Evolutionary conservation across 345 rosid species (phyloP).

Genomic region (Syzygium grande): DNA sequence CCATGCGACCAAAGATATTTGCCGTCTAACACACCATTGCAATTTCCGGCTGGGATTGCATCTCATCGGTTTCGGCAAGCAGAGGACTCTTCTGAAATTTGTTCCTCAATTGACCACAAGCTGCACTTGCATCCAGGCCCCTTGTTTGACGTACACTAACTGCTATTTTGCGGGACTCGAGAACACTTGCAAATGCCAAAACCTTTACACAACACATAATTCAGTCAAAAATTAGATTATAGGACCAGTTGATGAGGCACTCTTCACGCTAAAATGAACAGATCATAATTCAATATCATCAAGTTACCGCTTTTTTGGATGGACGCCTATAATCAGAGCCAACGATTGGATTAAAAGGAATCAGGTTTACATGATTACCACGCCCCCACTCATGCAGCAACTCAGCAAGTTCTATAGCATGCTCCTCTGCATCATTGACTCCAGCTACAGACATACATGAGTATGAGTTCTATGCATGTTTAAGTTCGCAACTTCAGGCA

Average conservation of each 20-base stretch:
- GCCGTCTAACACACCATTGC: slow-evolving; percentile 20
- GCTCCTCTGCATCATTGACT: slow-evolving; percentile 73
- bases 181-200: slow-evolving; percentile 55
- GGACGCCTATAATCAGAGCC: slow-evolving; percentile 85
- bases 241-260: not conserved
- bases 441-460: slow-evolving; percentile 50
- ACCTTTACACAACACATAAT: slow-evolving; percentile 25
- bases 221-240: not conserved
- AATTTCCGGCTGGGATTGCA: slow-evolving; percentile 27
- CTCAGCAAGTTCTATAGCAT: slow-evolving; percentile 78
- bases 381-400: slow-evolving; percentile 78
- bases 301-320: slow-evolving; percentile 59
- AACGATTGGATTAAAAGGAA: slow-evolving; percentile 89
- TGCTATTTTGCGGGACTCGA: slow-evolving; percentile 70
- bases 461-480: not conserved
- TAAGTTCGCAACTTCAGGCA: not conserved
- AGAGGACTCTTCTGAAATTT: slow-evolving; percentile 86
- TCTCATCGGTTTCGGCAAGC: slow-evolving; percentile 18
- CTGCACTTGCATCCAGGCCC: slow-evolving; percentile 95
- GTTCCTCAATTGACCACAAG: slow-evolving; percentile 96
- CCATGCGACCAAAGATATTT: not conserved
- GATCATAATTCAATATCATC: not conserved
- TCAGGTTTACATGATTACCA: slow-evolving; percentile 77
- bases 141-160: slow-evolving; percentile 76
- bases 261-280: not conserved